Base-by-base conservation (phyloP, 139 green algal species). In the Spirogloea muscicola region DNA sequence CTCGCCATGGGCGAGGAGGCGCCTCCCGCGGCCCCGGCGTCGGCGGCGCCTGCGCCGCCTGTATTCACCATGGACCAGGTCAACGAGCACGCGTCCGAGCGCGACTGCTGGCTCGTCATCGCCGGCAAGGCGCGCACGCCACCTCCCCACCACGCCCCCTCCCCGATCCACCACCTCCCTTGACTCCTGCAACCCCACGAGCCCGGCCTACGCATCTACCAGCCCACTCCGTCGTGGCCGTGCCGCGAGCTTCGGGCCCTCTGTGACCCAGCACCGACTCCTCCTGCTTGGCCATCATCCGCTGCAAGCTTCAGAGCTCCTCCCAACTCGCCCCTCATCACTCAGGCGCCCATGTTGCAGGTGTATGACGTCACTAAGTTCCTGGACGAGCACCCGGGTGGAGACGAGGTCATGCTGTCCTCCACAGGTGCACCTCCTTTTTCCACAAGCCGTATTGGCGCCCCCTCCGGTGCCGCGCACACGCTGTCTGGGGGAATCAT, bases 341-440 rank as follows among this genome's bases (percentile, higher is more conserved):
- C 7, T 7, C 5, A 37, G 44, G 10, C 16, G 5, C 9, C 5
- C 9, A 27, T 62, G 9, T 60, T 58, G 3, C 57, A 84, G 68
- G 80, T 86, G 3, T 90, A 90, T 79, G 83, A 90, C 61, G 80
- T 89, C 21, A 87, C 80, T 2, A 76, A 80, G 58, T 89, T 85
- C 60, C 51, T 90, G 59, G 83, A 88, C 27, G 86, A 90, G 10
- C 86, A 90, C 49, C 86, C 86, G 2, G 86, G 86, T 16, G 86
- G 86, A 29, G 82, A 73, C n/a, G 86, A 90, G 48, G 78, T 90
- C 58, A 79, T 90, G 72, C 7, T 89, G 9, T 68, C 77, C 25
- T 18, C 71, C 27, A 73, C 84, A 72, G 84, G 84, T 88, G 49
- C 5, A 62, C 31, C 18, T 62, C 40, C n/a, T 55, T 55, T 55